Evolutionary conservation across 192 early-diverging fungal genomes (phyloP), one percentile per base, ranked within the genome.

Genomic region (Chytriomyces hyalinus): DNA sequence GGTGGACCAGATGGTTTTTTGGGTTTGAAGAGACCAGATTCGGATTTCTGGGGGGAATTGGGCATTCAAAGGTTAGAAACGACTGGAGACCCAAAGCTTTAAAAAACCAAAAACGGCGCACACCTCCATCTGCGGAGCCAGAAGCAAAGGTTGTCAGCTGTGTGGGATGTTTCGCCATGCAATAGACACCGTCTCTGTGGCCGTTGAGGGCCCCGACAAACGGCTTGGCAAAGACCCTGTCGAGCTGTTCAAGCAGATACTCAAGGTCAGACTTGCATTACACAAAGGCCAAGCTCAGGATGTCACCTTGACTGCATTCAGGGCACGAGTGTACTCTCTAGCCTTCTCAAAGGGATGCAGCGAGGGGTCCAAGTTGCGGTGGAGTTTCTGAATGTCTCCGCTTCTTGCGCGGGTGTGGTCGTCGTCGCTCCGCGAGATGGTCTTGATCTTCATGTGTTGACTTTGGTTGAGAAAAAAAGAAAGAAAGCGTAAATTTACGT

Each of bases 141-240:
- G 95, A 95, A 49, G 94, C 87, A 26, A 98, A 80, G 49, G 87
- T 90, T 20, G 93, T 93, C 28, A 99, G 83, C 24, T 92, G 87
- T 64, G 90, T 91, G 4, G 98, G 96, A 74, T 99, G 95, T 83
- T 98, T 98, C 0, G 93, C 91, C 89, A 99, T 90, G 69, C 91
- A 84, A 78, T 99, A 98, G 17, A 99, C 93, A 53, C 98, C 98
- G 69, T 98, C 98, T 50, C 94, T 86, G 72, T 99, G 98, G 0
- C 98, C 98, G 57, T 84, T 85, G 28, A 99, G 83, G 17, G 94
- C 90, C 6, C 90, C 95, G 26, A 99, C 81, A 77, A 99, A 99
- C 15, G 98, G 98, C 80, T 98, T 98, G 65, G 98, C 95, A 87
- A 98, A 95, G 88, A 99, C 84, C 48, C 96, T 87, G 75, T 98